phyloP scores from a whole-genome alignment of 306 rosid genomes.

The Cicer arietinum region DNA sequence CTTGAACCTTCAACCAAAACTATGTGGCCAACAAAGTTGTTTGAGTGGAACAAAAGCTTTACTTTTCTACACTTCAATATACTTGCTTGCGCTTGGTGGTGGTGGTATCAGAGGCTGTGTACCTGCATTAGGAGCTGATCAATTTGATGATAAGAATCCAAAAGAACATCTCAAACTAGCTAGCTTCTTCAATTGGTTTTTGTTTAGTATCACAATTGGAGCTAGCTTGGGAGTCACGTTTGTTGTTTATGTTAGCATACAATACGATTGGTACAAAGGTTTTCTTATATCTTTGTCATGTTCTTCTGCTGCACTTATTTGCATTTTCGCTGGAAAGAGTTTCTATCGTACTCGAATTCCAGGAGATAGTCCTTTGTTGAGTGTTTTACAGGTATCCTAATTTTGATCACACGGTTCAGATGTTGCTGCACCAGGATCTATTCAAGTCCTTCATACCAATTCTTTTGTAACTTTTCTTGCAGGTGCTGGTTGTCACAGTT shows the following conservation, averaged over 20 bases:
- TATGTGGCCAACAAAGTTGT: conserved; percentile 52
- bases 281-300: conserved; percentile 57
- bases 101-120: conserved; percentile 66
- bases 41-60: conserved; percentile 56
- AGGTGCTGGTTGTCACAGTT: conserved; percentile 49
- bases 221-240: conserved; percentile 60
- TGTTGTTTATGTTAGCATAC: conserved; percentile 59
- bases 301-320: conserved; percentile 49
- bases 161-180: conserved; percentile 51
- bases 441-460: background rate
- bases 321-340: conserved; percentile 53
- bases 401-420: no score
- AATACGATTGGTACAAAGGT: conserved; percentile 50
- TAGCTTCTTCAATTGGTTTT: conserved; percentile 65
- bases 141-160: conserved; percentile 55
- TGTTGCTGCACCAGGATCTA: no score
- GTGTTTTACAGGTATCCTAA: conserved; percentile 50
- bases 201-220: conserved; percentile 56
- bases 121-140: conserved; percentile 67
- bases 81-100: conserved; percentile 63
- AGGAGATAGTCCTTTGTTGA: conserved; percentile 56
- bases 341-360: conserved; percentile 52
- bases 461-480: conserved; percentile 31
- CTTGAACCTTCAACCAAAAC: conserved; percentile 54
- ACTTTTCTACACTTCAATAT: conserved; percentile 53